phyloP scores from a whole-genome alignment of 495 filamentous ascomycete genomes.

The Chaetomium fimeti region DNA sequence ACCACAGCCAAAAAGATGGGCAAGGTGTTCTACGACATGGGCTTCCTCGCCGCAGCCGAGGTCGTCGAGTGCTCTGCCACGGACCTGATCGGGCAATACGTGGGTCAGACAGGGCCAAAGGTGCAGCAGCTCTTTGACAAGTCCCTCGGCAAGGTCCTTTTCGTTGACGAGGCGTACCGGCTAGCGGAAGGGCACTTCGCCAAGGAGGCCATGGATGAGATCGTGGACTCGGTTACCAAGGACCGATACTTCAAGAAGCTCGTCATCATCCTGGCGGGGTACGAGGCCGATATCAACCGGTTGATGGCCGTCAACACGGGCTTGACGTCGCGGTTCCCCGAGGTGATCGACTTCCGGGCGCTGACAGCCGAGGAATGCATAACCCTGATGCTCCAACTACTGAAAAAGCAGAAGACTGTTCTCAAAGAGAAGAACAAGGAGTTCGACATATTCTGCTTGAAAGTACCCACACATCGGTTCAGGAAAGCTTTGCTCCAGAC shows the following conservation, averaged over 20 bases:
- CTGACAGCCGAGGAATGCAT: constrained; percentile 49
- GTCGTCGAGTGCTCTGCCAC: constrained; percentile 62
- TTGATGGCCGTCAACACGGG: constrained; percentile 64
- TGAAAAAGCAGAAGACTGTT: constrained; percentile 20
- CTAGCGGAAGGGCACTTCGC: constrained; percentile 59
- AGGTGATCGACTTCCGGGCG: constrained; percentile 52
- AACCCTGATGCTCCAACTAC: constrained; percentile 35
- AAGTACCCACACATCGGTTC: constrained; percentile 28
- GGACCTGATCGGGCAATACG: constrained; percentile 60
- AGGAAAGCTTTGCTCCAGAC: constrained; percentile 29
- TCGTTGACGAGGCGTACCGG: constrained; percentile 68
- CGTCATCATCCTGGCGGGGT: constrained; percentile 73
- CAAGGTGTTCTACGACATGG: constrained; percentile 70
- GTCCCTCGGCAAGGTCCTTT: constrained; percentile 61
- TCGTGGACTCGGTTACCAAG: constrained; percentile 68
- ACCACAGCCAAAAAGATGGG: constrained; percentile 70
- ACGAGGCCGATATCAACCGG: constrained; percentile 66
- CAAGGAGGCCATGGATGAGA: constrained; percentile 70
- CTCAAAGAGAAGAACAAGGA: constrained; percentile 32
- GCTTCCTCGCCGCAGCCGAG: constrained; percentile 54
- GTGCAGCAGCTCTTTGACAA: constrained; percentile 57
- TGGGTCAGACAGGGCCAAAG: constrained; percentile 66
- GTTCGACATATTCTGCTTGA: constrained; percentile 44
- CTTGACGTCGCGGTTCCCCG: constrained; percentile 60
- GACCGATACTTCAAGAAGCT: constrained; percentile 60